Evolutionary conservation across 257 asterid species (phyloP), one percentile per base, ranked within the genome.

Genomic region (Osmanthus fragrans): DNA sequence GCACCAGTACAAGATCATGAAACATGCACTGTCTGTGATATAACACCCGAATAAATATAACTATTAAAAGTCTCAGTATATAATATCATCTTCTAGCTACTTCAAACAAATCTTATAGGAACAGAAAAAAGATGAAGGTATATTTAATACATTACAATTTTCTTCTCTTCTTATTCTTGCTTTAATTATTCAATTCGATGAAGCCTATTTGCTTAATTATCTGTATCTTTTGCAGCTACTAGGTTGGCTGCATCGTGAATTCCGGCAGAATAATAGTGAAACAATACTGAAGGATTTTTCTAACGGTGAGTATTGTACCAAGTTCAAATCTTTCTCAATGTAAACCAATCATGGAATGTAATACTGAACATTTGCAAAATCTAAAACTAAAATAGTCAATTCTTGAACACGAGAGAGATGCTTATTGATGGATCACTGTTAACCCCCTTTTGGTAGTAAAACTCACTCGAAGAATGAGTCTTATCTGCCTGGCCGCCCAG

Each of bases 161-260:
- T 56, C 19, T 56, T 7, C 19, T 58, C 67, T 58, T 58, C 15
- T 21, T 58, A 7, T 7, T 58, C 30, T 23, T 2, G 29, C 21
- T 58, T 21, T 58, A 58, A 6, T n/a, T 23, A 7, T 58, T 51
- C 63, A 51, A 16, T 30, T 6, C 6, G 7, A 49, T 13, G 4
- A 18, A 19, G 58, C 7, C 19, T 16, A 21, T 21, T 2, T 58
- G 29, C 56, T 70, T 45, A 63, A 12, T 76, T 70, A 10, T 76
- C 40, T 30, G 60, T 72, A 49, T 70, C 74, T 42, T 40, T 21
- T 60, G 83, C 91, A 87, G 91, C 80, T 87, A 79, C 87, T 87
- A 10, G 91, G 88, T 67, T 87, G 91, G 91, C 81, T 87, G 87
- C 89, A 87, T 80, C 87, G 89, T 16, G 85, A 85, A 83, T 79